A percentile compares a stretch with the other conserved stretches of the same genome.
Conservation (phyloP, 2,329 filamentous ascomycete genomes). For the Diaporthe batatas region DNA sequence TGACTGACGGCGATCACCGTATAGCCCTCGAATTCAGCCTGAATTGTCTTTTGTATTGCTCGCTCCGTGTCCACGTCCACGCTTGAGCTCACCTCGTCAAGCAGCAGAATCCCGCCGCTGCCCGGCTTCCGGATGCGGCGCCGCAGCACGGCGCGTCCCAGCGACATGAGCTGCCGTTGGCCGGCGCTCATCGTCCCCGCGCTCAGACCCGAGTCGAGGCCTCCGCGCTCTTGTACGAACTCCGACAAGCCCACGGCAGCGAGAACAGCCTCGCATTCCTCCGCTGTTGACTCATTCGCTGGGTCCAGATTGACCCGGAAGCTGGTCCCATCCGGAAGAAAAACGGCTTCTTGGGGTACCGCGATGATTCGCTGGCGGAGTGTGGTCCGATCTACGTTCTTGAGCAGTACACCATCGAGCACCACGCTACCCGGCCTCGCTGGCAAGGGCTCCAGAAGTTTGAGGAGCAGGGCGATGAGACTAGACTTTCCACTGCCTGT, state of each 20-base stretch:
- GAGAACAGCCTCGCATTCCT: conserved; percentile 53
- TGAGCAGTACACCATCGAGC: conserved; percentile 57
- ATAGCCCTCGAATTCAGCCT: too few species aligned
- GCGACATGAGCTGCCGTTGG: conserved; percentile 57
- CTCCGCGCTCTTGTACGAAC: conserved; percentile 53
- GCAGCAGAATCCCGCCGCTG: too few species aligned
- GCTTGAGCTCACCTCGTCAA: too few species aligned
- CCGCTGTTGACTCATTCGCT: conserved; percentile 47
- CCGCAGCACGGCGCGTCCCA: conserved; percentile 43
- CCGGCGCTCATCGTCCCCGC: conserved; percentile 67
- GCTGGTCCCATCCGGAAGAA: conserved; percentile 60
- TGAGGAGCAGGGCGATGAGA: conserved; percentile 55
- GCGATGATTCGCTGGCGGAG: conserved; percentile 64
- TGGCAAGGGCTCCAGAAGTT: conserved; percentile 56
- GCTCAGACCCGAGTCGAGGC: conserved; percentile 55
- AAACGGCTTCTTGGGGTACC: conserved; percentile 67
- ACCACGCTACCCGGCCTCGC: conserved; percentile 48
- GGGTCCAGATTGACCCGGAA: conserved; percentile 61
- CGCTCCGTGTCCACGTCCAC: too few species aligned
- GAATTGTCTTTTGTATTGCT: too few species aligned
- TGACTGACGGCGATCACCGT: too few species aligned
- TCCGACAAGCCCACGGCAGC: conserved; percentile 51
- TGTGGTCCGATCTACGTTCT: conserved; percentile 54
- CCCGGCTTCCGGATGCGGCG: too few species aligned
- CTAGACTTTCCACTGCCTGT: conserved; percentile 61